Conservation (phyloP, 2,329 filamentous ascomycete genomes). For the Aspergillus neoniger region DNA sequence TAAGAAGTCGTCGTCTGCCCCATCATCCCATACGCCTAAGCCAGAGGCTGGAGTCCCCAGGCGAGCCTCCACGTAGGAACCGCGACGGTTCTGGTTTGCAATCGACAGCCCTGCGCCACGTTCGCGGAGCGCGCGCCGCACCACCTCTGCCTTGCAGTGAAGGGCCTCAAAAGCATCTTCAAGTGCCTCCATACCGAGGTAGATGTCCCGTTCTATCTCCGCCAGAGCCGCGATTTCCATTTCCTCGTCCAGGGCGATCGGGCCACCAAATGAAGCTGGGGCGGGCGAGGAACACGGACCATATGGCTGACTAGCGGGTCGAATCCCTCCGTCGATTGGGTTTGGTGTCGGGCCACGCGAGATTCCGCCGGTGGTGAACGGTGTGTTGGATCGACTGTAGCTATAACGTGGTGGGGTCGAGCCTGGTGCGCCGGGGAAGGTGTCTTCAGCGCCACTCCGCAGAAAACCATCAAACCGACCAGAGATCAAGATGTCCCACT, state of each 20-base stretch:
- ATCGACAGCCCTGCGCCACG: slow-evolving; percentile 73
- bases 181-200: slow-evolving; percentile 87
- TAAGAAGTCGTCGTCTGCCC: slow-evolving; percentile 47
- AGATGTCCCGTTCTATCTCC: slow-evolving; percentile 91
- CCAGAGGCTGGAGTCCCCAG: slow-evolving; percentile 46
- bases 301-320: slow-evolving; percentile 43
- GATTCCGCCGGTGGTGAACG: slow-evolving; percentile 35
- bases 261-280: slow-evolving; percentile 65
- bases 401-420: slow-evolving; percentile 31
- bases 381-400: slow-evolving; percentile 44
- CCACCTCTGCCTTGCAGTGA: slow-evolving; percentile 79
- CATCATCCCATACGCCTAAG: slow-evolving; percentile 40
- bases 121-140: slow-evolving; percentile 76
- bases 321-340: slow-evolving; percentile 44
- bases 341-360: slow-evolving; percentile 38
- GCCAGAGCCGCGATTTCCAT: slow-evolving; percentile 86
- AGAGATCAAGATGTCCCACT: slow-evolving; percentile 94
- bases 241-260: slow-evolving; percentile 89
- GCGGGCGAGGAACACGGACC: slow-evolving; percentile 55
- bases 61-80: slow-evolving; percentile 44
- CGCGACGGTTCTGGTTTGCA: slow-evolving; percentile 48
- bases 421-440: slow-evolving; percentile 28
- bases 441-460: slow-evolving; percentile 81
- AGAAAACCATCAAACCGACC: slow-evolving; percentile 95
- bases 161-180: slow-evolving; percentile 92